Evolutionary conservation across 2,329 filamentous ascomycete genomes (phyloP), one percentile per base, ranked within the genome.

Genomic region (Scedosporium dehoogii): DNA sequence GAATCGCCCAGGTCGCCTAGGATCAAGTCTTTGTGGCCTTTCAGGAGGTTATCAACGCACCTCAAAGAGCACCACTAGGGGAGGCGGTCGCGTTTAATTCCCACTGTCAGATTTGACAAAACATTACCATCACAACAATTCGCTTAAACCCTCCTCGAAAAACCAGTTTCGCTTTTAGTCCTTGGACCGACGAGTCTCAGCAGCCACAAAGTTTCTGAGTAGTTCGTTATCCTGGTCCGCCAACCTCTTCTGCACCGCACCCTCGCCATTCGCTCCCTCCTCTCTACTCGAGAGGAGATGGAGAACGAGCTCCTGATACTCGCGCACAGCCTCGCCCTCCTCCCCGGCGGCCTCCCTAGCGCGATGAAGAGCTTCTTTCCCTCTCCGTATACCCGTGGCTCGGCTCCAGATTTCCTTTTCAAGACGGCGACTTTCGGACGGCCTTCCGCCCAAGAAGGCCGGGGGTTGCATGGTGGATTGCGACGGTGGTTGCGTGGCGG

Each of bases 241-340:
- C 16, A 79, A 69, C 65, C 83, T 76, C 64, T 76, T 73, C 65
- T 79, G 74, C 51, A 82, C 69, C 5, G 76, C 53, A 6, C 72
- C 72, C 6, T 73, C 71, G 6, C 74, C 70, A 29, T 7, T 29
- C 29, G 29, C 29, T 27, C 77, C 72, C 3, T 67, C 53, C 1
- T 55, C 60, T 10, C 18, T n/a, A n/a, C 18, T 41, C 4, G 60
- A 27, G 62, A 85, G 73, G 41, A 85, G 71, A 62, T 79, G 75
- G 58, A 80, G 68, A 18, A 87, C 77, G 23, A 87, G 73, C 64
- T 83, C 81, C 57, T 79, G 81, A 68, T 85, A 88, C 70, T 87
- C 85, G 60, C 81, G 75, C 33, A 88, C 75, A 4, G 77, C 85
- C 66, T 86, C 83, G 33, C 83, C 83, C 63, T 81, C 80, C 66